Conservation (phyloP, 1,284 basidiomycete genomes). For the Exobasidium rhododendri region DNA sequence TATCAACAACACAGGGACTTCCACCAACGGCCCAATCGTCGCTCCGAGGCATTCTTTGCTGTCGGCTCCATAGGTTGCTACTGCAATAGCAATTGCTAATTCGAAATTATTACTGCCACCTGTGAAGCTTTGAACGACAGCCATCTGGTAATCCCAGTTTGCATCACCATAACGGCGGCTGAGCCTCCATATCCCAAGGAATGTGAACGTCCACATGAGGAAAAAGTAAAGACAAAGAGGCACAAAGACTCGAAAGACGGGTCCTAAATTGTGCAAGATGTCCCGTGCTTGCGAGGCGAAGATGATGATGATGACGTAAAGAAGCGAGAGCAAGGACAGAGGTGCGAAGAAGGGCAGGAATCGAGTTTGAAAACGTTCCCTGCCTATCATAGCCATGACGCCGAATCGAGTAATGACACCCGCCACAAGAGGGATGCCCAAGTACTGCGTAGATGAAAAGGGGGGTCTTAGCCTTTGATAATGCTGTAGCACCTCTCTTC, state of each 20-base stretch:
- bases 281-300: constrained; percentile 65
- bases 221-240: constrained; percentile 71
- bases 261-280: constrained; percentile 42
- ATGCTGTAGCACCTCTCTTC: background rate
- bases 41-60: constrained; percentile 32
- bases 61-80: constrained; percentile 64
- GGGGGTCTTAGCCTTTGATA: background rate
- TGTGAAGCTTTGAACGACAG: constrained; percentile 58
- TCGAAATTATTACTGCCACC: constrained; percentile 60
- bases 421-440: constrained; percentile 66
- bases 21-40: constrained; percentile 48
- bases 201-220: constrained; percentile 71
- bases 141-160: constrained; percentile 53
- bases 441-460: constrained; percentile 19
- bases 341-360: constrained; percentile 72
- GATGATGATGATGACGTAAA: constrained; percentile 69
- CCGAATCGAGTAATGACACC: constrained; percentile 68
- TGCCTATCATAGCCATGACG: constrained; percentile 60
- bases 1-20: constrained; percentile 67
- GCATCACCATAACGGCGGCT: constrained; percentile 33
- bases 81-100: constrained; percentile 75
- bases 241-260: constrained; percentile 60
- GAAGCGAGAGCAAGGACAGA: constrained; percentile 62
- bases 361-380: constrained; percentile 59
- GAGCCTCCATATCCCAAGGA: constrained; percentile 59